These are phyloP conservation scores for Effrenium voratum DNA, from an alignment of 73 alveolate species.

Conservation along the genomic window DNA sequence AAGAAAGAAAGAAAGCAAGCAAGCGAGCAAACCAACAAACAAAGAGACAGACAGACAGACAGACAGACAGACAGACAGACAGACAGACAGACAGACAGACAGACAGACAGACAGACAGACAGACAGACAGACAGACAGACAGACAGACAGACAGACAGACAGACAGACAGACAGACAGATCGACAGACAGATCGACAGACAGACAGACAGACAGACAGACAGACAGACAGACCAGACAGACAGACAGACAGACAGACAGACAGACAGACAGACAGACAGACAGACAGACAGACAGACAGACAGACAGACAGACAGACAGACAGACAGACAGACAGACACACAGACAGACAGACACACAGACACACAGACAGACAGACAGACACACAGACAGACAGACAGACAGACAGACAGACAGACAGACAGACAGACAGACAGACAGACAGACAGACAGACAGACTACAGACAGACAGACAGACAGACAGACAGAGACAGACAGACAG, in stretches of 20 bases:
- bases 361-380: background rate
- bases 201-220: no score
- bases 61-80: background rate
- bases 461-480: conserved; percentile 52
- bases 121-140: no score
- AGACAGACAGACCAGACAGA: no score
- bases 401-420: background rate
- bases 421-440: no score
- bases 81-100: background rate
- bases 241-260: no score
- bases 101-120: background rate
- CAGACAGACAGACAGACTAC: background rate
- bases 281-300: no score
- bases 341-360: background rate
- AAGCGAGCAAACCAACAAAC: background rate
- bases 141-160: no score
- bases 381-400: background rate
- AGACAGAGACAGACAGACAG: conserved; percentile 25
- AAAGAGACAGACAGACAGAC: background rate
- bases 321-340: no score
- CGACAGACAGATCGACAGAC: no score
- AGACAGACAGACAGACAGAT: no score
- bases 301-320: no score
- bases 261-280: no score
- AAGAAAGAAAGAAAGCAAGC: background rate